Percentiles rank a stretch among this genome's conserved stretches.
Evolutionary conservation across 2,329 filamentous ascomycete species (phyloP).

Genomic region (Colletotrichum sp.): DNA sequence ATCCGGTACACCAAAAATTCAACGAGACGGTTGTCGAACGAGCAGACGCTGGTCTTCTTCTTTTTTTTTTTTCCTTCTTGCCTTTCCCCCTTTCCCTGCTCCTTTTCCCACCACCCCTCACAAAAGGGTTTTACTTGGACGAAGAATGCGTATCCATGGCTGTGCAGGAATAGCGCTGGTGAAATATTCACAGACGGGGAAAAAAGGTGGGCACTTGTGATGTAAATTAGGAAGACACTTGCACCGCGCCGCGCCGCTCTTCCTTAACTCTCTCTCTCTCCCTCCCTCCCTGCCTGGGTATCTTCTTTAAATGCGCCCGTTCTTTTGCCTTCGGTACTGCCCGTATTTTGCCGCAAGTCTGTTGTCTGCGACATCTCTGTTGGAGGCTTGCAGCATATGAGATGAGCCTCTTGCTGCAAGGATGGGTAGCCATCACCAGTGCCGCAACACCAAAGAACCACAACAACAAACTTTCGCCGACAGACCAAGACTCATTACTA

Average conservation of each 20-base stretch:
- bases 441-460: background rate
- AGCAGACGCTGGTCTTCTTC: background rate
- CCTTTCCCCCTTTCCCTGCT: background rate
- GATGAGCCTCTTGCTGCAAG: background rate
- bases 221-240: background rate
- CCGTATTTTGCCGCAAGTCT: background rate
- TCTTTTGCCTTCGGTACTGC: background rate
- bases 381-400: background rate
- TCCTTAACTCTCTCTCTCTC: background rate
- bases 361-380: background rate
- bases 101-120: background rate
- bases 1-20: slow-evolving; percentile 14
- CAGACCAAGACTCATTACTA: background rate
- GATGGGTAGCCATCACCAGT: background rate
- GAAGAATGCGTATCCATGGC: slow-evolving; percentile 20
- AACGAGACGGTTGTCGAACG: slow-evolving; percentile 20
- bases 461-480: background rate
- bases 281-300: background rate
- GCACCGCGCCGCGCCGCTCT: background rate
- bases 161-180: slow-evolving; percentile 3
- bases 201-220: background rate
- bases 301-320: background rate
- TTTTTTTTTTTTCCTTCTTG: background rate
- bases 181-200: background rate
- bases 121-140: background rate